Percentiles rank a stretch among this genome's conserved stretches.
Evolutionary conservation across 768 basidiomycete genomes (phyloP).

Genomic region (Peribolospora kevripleyi): DNA sequence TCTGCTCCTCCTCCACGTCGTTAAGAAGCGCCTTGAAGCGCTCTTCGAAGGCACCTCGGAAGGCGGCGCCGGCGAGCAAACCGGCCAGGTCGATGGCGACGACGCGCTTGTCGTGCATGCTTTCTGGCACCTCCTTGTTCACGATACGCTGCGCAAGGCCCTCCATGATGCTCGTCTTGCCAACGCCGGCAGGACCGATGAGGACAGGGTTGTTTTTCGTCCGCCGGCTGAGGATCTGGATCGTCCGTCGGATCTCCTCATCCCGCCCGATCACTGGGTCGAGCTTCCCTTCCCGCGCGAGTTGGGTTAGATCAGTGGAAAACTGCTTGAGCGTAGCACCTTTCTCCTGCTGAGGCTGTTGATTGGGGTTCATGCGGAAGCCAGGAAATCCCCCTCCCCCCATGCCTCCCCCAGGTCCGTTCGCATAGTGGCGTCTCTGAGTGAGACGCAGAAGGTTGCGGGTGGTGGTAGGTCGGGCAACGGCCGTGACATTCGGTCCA

Average conservation of each 20-base stretch:
- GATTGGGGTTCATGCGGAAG: too few relatives aligned
- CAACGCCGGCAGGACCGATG: constrained; percentile 56
- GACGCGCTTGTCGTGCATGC: constrained; percentile 38
- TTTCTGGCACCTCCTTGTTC: constrained; percentile 67
- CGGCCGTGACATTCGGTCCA: too few relatives aligned
- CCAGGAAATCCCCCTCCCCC: too few relatives aligned
- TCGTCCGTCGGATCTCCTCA: constrained; percentile 12
- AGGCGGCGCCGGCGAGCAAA: constrained; percentile 55
- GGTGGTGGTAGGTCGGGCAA: too few relatives aligned
- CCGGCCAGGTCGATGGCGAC: constrained; percentile 87
- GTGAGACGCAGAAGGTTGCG: too few relatives aligned
- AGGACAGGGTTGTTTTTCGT: constrained; percentile 96
- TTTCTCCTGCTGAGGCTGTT: too few relatives aligned
- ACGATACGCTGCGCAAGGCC: constrained; percentile 87
- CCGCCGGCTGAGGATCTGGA: constrained; percentile 20
- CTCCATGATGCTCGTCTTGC: constrained; percentile 87
- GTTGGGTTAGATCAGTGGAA: too few relatives aligned
- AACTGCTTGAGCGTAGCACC: too few relatives aligned
- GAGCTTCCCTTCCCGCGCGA: constrained; percentile 17
- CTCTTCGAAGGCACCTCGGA: constrained; percentile 36
- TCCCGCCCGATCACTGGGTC: constrained; percentile 24
- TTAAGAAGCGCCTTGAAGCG: constrained; percentile 74
- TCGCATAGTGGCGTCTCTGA: too few relatives aligned
- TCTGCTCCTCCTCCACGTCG: constrained; percentile 69
- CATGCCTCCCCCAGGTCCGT: too few relatives aligned